Evolutionary conservation across 495 filamentous ascomycete genomes (phyloP), one percentile per base, ranked within the genome.

Genomic region (Trichoderma orchidacearum): DNA sequence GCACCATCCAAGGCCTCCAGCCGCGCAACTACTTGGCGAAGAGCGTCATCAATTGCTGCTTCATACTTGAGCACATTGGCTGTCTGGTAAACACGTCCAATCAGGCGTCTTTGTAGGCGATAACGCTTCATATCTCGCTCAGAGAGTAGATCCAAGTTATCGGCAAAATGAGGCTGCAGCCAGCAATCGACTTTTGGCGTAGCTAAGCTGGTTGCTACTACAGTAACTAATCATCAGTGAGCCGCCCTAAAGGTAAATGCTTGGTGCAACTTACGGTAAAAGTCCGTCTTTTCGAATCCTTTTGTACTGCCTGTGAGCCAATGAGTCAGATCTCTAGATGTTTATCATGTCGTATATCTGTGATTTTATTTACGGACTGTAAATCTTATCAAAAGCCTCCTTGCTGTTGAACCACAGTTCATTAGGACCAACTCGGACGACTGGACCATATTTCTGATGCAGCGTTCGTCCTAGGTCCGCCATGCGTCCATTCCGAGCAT

Each of bases 391-490:
- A 48, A 78, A 74, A 0, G 63, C 73, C 15, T 66, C 68, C 0
- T 52, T 59, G 32, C 75, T 74, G 31, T 72, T 63, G 8, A 83
- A 70, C 53, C 75, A 82, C 9, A 85, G 65, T 29, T 71, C 69
- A 31, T 77, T 73, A 0, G 81, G 81, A 0, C 81, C 81, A 11
- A 84, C 64, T 1, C 81, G 74, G 27, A 86, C 81, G 1, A 77
- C 62, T 1, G 69, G 65, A 0, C 81, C 83, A 62, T 83, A 80
- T 23, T 64, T 64, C 17, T 62, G 27, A 56, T 84, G 82, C 7
- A 84, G 62, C 0, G 56, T 57, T 35, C 67, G 65, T 0, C 59
- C 62, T 13, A 74, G 30, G 5, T 59, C 50, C 17, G 63, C 51
- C 58, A 68, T 65, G 4, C 61, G 57, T 0, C 70, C 69, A 13